Percentiles rank a stretch among this genome's conserved stretches.
Conservation (phyloP, 148 eudicot genomes). For the Vaccinium myrtillus region DNA sequence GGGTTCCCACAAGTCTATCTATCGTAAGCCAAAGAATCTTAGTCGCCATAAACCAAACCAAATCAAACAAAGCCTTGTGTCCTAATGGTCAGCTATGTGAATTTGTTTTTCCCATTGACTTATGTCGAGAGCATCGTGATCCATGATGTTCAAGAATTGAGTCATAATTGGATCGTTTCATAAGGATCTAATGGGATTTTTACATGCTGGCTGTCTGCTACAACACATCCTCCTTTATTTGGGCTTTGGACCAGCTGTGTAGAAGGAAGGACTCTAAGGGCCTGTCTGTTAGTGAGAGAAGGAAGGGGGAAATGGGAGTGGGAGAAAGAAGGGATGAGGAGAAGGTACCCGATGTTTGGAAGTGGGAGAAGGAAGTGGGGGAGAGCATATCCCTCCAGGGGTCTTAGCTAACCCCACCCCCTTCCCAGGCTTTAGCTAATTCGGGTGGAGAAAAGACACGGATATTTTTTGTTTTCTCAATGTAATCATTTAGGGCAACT, state of each 20-base stretch:
- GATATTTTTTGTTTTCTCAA: too few relatives aligned
- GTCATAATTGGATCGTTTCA: background rate
- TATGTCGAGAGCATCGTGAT: background rate
- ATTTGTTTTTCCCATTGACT: too few relatives aligned
- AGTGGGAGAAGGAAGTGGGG: too few relatives aligned
- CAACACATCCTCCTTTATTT: background rate
- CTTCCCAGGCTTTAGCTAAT: too few relatives aligned
- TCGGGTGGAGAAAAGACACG: too few relatives aligned
- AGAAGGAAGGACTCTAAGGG: background rate
- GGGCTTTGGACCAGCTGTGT: background rate
- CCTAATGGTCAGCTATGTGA: background rate
- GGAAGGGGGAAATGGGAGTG: too few relatives aligned
- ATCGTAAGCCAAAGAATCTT: background rate
- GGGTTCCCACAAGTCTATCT: background rate
- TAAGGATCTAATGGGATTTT: background rate
- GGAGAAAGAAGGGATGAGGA: too few relatives aligned
- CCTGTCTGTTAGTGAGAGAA: too few relatives aligned
- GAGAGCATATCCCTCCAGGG: too few relatives aligned
- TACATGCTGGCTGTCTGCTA: background rate
- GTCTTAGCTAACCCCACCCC: too few relatives aligned
- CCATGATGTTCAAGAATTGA: background rate
- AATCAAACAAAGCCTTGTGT: background rate
- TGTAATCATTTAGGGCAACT: too few relatives aligned
- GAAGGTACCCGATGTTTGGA: too few relatives aligned
- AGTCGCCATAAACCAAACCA: background rate